phyloP scores from a whole-genome alignment of 2,329 filamentous ascomycete genomes.

The Stachybotrys chlorohalonatus region DNA sequence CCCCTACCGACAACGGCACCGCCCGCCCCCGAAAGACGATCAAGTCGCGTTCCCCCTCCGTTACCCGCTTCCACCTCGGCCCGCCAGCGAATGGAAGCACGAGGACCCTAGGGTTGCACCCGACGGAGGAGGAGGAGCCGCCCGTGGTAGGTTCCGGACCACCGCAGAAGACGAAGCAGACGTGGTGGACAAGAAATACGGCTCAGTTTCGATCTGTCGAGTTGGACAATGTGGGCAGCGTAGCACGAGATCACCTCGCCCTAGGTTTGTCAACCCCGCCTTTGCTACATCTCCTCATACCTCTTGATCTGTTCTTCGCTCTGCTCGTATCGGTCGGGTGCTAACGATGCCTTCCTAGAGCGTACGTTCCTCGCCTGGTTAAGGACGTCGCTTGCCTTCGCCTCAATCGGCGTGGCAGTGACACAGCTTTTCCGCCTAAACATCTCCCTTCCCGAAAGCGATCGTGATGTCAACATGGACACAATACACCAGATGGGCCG shows the following conservation, averaged over 20 bases:
- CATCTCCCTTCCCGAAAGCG: slow-evolving; percentile 43
- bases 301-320: background rate
- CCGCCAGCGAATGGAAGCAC: background rate
- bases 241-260: slow-evolving; percentile 73
- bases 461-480: slow-evolving; percentile 9
- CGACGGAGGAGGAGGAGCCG: background rate
- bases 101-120: background rate
- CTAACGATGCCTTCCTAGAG: slow-evolving; percentile 40
- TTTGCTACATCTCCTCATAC: background rate
- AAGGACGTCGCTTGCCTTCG: slow-evolving; percentile 71
- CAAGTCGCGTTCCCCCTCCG: background rate
- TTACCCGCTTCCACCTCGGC: background rate
- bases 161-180: slow-evolving; percentile 4
- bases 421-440: slow-evolving; percentile 82
- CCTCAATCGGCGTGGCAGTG: slow-evolving; percentile 73
- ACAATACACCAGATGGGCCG: slow-evolving; percentile 57
- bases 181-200: slow-evolving; percentile 43
- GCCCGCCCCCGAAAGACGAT: slow-evolving; percentile 8
- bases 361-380: slow-evolving; percentile 82
- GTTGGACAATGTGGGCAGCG: slow-evolving; percentile 78
- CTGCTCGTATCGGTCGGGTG: background rate
- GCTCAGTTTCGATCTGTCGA: slow-evolving; percentile 54
- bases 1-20: slow-evolving; percentile 8
- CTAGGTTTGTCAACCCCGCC: slow-evolving; percentile 44
- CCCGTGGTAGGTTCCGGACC: background rate